Conservation (phyloP, 106 monocot species). For the Alisma plantagoaquatica region DNA sequence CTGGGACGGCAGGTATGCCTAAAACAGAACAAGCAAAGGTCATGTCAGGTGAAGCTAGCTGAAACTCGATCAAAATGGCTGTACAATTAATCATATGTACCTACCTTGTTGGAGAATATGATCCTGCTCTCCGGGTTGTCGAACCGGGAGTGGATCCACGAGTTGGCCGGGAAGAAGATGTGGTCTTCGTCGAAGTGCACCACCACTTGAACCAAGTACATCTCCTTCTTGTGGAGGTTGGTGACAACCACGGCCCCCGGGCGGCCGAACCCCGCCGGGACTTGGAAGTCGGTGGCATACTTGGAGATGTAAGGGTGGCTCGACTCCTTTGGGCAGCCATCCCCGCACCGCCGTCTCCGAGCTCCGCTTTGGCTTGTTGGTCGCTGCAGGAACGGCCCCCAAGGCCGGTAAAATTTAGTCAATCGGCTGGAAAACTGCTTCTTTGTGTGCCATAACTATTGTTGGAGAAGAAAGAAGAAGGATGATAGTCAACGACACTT, state of each 20-base stretch:
- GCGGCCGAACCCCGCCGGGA: constrained; percentile 43
- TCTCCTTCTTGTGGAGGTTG: constrained; percentile 50
- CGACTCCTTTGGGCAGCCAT: constrained; percentile 46
- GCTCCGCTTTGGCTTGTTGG: constrained; percentile 44
- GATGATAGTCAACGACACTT: too few relatives aligned
- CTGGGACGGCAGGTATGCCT: constrained; percentile 70
- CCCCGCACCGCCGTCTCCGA: constrained; percentile 40
- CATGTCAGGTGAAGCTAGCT: not conserved
- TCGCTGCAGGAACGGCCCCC: too few relatives aligned
- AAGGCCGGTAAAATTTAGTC: too few relatives aligned
- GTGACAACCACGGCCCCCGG: constrained; percentile 55
- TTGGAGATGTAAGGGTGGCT: constrained; percentile 33
- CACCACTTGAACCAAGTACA: constrained; percentile 52
- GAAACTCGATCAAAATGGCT: not conserved
- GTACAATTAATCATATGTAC: not conserved
- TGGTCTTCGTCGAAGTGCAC: constrained; percentile 40
- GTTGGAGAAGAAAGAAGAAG: too few relatives aligned
- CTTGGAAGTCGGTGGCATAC: constrained; percentile 41
- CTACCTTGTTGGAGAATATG: constrained; percentile 65
- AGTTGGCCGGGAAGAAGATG: constrained; percentile 54
- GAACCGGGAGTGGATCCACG: constrained; percentile 55
- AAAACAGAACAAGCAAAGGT: not conserved
- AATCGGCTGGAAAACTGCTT: too few relatives aligned
- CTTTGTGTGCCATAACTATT: too few relatives aligned
- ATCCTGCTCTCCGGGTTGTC: constrained; percentile 41